These are phyloP conservation scores for Penicillium herquei DNA, from an alignment of 495 filamentous ascomycete species.

Conservation along the genomic window DNA sequence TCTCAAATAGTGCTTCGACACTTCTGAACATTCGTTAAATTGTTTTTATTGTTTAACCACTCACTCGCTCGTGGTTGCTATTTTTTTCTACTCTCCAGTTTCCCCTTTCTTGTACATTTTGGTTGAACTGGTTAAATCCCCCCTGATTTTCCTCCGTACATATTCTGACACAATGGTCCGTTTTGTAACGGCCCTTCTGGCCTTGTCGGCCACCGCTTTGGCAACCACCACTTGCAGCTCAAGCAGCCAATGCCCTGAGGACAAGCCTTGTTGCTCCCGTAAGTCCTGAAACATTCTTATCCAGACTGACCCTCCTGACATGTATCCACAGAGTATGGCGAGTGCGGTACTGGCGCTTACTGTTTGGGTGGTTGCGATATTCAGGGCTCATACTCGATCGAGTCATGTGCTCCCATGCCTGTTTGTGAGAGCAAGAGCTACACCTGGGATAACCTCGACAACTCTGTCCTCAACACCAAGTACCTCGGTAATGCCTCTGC, in stretches of 20 bases:
- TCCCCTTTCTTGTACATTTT: slow-evolving; percentile 18
- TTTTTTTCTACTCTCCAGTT: background rate
- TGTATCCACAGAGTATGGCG: slow-evolving; percentile 71
- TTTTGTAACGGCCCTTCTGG: slow-evolving; percentile 29
- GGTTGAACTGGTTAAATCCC: slow-evolving; percentile 9
- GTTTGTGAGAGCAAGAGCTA: slow-evolving; percentile 73
- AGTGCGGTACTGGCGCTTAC: slow-evolving; percentile 91
- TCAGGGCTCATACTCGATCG: slow-evolving; percentile 71
- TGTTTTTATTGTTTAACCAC: slow-evolving; percentile 5
- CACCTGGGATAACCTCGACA: slow-evolving; percentile 63
- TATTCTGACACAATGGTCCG: slow-evolving; percentile 34
- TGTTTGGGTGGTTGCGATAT: slow-evolving; percentile 96
- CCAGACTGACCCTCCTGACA: background rate
- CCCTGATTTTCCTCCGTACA: slow-evolving; percentile 13
- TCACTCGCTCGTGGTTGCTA: background rate
- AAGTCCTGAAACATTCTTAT: slow-evolving; percentile 37
- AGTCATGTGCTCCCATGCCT: slow-evolving; percentile 84
- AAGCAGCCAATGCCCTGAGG: slow-evolving; percentile 67
- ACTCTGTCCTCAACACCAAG: slow-evolving; percentile 63
- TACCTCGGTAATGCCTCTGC: slow-evolving; percentile 81
- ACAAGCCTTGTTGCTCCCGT: slow-evolving; percentile 91
- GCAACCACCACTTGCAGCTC: slow-evolving; percentile 49
- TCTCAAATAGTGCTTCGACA: background rate
- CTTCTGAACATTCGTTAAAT: slow-evolving; percentile 13
- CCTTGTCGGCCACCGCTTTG: slow-evolving; percentile 37